Conservation (phyloP, 345 rosid genomes). For the Arabidopsis arenosa region DNA sequence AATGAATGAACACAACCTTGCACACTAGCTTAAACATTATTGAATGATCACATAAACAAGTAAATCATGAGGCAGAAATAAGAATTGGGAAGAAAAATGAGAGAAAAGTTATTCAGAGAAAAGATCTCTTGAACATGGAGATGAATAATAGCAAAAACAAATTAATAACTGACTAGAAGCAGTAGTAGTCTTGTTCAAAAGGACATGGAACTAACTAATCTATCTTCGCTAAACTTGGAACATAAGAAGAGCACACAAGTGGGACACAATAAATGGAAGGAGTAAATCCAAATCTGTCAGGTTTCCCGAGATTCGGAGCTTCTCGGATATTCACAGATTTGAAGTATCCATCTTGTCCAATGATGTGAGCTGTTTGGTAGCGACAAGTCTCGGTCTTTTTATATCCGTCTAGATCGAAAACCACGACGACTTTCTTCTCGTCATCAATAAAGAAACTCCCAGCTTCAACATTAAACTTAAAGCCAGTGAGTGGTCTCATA, state of each 20-base stretch:
- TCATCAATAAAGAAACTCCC: slow-evolving; percentile 20
- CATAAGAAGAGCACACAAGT: neutral
- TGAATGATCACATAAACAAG: too few species aligned
- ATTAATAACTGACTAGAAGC: too few species aligned
- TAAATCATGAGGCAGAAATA: too few species aligned
- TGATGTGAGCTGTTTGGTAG: slow-evolving; percentile 19
- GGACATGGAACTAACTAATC: too few species aligned
- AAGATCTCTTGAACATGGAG: too few species aligned
- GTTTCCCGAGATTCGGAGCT: neutral
- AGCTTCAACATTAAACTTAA: neutral
- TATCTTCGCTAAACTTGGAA: too few species aligned
- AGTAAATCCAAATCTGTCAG: neutral
- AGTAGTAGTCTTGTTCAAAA: too few species aligned
- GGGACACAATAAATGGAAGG: neutral
- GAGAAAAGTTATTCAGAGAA: too few species aligned
- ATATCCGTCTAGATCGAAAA: slow-evolving; percentile 12
- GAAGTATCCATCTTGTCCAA: slow-evolving; percentile 6
- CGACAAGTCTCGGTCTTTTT: neutral
- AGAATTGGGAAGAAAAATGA: too few species aligned
- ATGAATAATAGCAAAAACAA: too few species aligned
- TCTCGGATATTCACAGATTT: neutral
- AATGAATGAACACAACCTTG: too few species aligned
- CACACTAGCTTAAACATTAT: too few species aligned
- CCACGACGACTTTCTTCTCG: slow-evolving; percentile 7
- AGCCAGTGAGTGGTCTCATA: slow-evolving; percentile 3